Base-by-base conservation (phyloP, 768 basidiomycete species). In the Lactifluus piperatus region DNA sequence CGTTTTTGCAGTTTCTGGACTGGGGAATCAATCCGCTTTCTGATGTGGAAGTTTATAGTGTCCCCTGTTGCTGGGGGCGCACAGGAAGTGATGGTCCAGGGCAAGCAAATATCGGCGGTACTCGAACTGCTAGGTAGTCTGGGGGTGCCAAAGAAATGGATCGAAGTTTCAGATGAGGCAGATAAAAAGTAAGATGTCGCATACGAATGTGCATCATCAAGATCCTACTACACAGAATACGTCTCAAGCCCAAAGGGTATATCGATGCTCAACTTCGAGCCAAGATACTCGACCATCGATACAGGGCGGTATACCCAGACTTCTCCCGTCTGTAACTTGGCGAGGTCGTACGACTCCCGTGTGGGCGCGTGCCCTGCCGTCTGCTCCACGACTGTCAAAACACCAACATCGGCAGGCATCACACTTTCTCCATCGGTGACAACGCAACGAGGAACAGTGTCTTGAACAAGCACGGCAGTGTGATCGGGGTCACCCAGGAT, bases 121-220 rank as follows among this genome's bases (percentile, higher is more conserved):
- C 74, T 77, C 10, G 86, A 88, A 5, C 79, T 91, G 60, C 69
- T 97, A 41, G 69, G 79, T 3, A 77, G 73, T 24, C 82, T 79
- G 63, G 91, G 93, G 0, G 80, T 94, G 32, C 90, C 91, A 27
- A 88, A 86, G 74, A 78, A 78, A 66, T 94, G 89, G 88, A 86
- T 94, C 52, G 81, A 82, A 67, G 72, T 77, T 1, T 68, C 67
- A 1, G 84, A 81, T 60, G 41, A 74, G 54, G 68, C 68, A n/a
- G 72, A 51, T 2, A 24, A 72, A 61, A 80, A 82, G 72, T 83
- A 83, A 49, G 45, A 58, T 5, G n/a, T 26, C 22, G 24, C 16
- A 6, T 54, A 34, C 14, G 20, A n/a, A n/a, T n/a, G n/a, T n/a
- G n/a, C n/a, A n/a, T n/a, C n/a, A n/a, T n/a, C n/a, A n/a, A n/a